Evolutionary conservation across 1,284 basidiomycete genomes (phyloP).

Genomic region (Vanrija humicola): DNA sequence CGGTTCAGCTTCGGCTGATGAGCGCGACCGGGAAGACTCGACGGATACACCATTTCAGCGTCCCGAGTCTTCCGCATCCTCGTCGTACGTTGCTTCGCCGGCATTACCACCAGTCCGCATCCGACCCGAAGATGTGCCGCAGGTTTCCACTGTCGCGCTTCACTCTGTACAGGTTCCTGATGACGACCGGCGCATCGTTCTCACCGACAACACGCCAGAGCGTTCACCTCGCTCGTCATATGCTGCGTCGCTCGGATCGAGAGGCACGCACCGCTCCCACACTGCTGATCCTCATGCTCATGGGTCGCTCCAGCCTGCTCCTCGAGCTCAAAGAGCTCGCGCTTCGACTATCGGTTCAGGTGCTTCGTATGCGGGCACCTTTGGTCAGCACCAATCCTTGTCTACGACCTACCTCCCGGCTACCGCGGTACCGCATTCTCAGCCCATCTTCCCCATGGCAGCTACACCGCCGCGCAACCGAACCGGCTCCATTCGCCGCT

Average conservation of each 20-base stretch:
- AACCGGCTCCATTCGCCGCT: slow-evolving; percentile 31
- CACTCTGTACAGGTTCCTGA: slow-evolving; percentile 15
- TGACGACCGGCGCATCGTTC: slow-evolving; percentile 16
- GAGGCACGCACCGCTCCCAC: neutral
- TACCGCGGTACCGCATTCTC: neutral
- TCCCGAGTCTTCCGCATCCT: slow-evolving; percentile 16
- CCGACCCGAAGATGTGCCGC: slow-evolving; percentile 19
- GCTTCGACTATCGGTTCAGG: slow-evolving; percentile 13
- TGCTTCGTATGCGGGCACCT: neutral
- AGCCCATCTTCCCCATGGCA: slow-evolving; percentile 12
- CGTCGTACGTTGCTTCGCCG: slow-evolving; percentile 27
- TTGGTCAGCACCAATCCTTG: slow-evolving; percentile 2
- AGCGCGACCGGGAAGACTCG: slow-evolving; percentile 12
- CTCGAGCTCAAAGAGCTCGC: slow-evolving; percentile 1
- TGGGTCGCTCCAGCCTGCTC: neutral
- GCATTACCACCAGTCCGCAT: slow-evolving; percentile 14
- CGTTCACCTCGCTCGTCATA: slow-evolving; percentile 34
- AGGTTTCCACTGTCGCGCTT: slow-evolving; percentile 15
- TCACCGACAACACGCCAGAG: slow-evolving; percentile 21
- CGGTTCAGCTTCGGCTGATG: slow-evolving; percentile 32
- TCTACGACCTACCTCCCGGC: slow-evolving; percentile 5
- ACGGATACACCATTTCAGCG: slow-evolving; percentile 3
- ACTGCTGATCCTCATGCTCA: slow-evolving; percentile 11
- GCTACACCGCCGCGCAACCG: slow-evolving; percentile 39
- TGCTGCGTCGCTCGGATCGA: slow-evolving; percentile 18